Base-by-base conservation (phyloP, 2,329 filamentous ascomycete species). In the Cephalotrichum gorgonifer region DNA sequence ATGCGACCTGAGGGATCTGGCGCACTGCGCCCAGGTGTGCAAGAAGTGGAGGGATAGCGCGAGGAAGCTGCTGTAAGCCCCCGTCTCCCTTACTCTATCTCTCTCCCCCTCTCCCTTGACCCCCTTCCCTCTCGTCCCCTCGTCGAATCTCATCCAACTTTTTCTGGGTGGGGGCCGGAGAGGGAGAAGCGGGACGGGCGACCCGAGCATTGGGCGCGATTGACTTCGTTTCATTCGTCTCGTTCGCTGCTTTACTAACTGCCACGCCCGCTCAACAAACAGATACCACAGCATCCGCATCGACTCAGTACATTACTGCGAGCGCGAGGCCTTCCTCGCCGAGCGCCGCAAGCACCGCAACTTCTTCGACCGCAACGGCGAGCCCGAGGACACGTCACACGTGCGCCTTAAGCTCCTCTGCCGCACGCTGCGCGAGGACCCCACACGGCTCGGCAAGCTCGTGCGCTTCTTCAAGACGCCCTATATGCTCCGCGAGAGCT, bases 251-350 rank as follows among this genome's bases (percentile, higher is more conserved):
- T n/a, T n/a, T n/a, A n/a, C n/a, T 20, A 20, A 6, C n/a, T n/a
- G 17, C 22, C 17, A 39, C 35, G 11, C n/a, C 2, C 14, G 33
- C 23, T 25, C 45, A 22, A 22, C 22, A 7, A 25, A n/a, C 58
- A 94, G 88, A 56, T 95, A 94, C 64, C 83, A 84, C 59, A 90
- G 88, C 70, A 83, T 97, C 55, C 86, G 90, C 52, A 93, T 97
- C 63, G 91, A 97, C 63, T 79, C 86, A 17, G 90, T 96, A 28
- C 91, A 97, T 67, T 96, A 95, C 69, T 97, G 91, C 71, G 81
- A 86, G 54, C 84, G 86, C 58, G 91, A 97, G 66, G 83, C 86
- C 51, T 73, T 85, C 57, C 78, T 95, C 31, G 79, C 86, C 48
- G 87, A 91, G 57, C 82, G 79, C 63, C 85, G 90, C 54, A 88